Conservation (phyloP, 257 asterid species). For the Gentiana dahurica region DNA sequence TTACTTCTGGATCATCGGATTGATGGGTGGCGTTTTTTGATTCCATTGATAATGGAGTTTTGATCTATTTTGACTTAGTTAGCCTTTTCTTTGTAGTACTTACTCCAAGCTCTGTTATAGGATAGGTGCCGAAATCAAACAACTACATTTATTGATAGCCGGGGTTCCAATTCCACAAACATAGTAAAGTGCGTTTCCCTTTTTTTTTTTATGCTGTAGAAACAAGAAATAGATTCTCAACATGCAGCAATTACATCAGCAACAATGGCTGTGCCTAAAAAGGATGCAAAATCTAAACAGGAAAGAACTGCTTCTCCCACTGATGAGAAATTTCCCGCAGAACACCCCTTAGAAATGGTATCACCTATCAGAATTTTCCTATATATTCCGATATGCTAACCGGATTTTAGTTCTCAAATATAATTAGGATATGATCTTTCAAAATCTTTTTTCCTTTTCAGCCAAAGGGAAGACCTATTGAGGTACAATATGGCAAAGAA, state of each 20-base stretch:
- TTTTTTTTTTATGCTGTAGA: not conserved
- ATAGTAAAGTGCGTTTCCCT: slow-evolving; percentile 10
- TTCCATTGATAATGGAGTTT: not conserved
- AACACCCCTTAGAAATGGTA: slow-evolving; percentile 8
- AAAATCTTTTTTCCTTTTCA: slow-evolving; percentile 10
- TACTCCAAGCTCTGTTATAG: slow-evolving; percentile 13
- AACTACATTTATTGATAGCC: slow-evolving; percentile 1
- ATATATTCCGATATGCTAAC: not conserved
- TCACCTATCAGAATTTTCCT: not conserved
- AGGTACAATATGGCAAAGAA: slow-evolving; percentile 22
- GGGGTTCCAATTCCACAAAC: slow-evolving; percentile 9
- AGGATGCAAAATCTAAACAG: slow-evolving; percentile 1
- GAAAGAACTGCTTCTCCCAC: not conserved
- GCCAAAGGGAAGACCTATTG: slow-evolving; percentile 27
- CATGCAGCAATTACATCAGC: slow-evolving; percentile 2
- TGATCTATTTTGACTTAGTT: not conserved
- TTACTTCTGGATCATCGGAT: not conserved
- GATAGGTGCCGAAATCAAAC: slow-evolving; percentile 13
- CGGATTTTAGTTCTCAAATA: not conserved
- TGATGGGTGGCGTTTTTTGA: too few species aligned
- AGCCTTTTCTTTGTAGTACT: not conserved
- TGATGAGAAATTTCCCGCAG: slow-evolving; percentile 5
- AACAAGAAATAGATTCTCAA: slow-evolving; percentile 7
- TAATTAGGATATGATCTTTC: not conserved
- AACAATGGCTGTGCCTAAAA: slow-evolving; percentile 3